Evolutionary conservation across 2,329 filamentous ascomycete genomes (phyloP), one percentile per base, ranked within the genome.

Genomic region (Fusarium sambucinum): DNA sequence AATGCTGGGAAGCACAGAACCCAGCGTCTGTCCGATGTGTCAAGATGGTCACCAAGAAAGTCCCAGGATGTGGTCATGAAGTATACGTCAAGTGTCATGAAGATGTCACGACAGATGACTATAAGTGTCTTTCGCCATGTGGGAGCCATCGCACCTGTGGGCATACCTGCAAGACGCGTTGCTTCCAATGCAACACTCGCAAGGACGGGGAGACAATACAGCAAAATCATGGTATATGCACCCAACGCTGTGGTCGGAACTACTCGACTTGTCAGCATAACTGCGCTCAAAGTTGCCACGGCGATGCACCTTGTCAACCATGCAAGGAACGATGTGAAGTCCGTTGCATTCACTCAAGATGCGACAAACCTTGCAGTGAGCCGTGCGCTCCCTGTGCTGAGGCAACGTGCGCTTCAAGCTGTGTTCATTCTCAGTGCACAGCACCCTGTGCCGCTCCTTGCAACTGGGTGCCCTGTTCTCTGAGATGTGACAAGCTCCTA

Each of bases 401-500:
- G 8, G 52, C 41, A 48, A 55, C 16, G 5, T 55, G 42, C 13
- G 16, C 6, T 7, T 55, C 41, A 3, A 48, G 13, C 7, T 55
- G 42, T 38, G 12, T n/a, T 14, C 41, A 55, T 6, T 55, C 41
- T 4, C 11, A 37, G n/a, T 55, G 41, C 9, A 55, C 32, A 0
- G 52, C 52, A 8, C 41, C 32, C 3, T 55, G 52, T 25, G 41
- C 41, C 1, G 52, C 42, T 5, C 42, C 52, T 13, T 55, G 52
- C 6, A 38, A 55, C 6, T 55, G 41, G 41, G 52, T 55, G 2
- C 52, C 52, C 17, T 55, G 52, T 16, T 55, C 41, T 23, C 38
- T 55, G 14, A 55, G 52, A 5, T 55, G 52, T 3, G 52, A 30
- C 4, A 38, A 14, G 25, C 17, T 23, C 3, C n/a, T 55, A 9